phyloP scores from a whole-genome alignment of 1,284 basidiomycete species.

The Abortiporus biennis region DNA sequence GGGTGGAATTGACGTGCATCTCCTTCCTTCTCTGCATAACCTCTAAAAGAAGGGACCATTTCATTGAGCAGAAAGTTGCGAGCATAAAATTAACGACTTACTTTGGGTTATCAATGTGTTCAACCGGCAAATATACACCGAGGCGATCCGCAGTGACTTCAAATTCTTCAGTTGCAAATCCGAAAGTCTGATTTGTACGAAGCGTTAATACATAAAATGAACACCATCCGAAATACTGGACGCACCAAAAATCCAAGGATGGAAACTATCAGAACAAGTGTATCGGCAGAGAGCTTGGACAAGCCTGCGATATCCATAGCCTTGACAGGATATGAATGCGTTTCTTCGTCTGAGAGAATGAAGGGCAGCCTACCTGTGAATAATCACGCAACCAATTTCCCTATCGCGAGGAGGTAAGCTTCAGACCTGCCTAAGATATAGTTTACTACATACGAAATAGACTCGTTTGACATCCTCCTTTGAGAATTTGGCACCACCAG shows the following conservation, averaged over 20 bases:
- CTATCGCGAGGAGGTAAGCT: slow-evolving; percentile 22
- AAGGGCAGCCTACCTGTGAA: slow-evolving; percentile 38
- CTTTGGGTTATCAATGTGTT: slow-evolving; percentile 79
- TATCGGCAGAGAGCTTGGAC: slow-evolving; percentile 56
- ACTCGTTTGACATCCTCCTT: slow-evolving; percentile 57
- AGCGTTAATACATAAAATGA: not conserved
- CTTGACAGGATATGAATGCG: slow-evolving; percentile 39
- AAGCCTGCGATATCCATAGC: slow-evolving; percentile 78
- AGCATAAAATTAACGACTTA: slow-evolving; percentile 24
- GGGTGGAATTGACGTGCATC: slow-evolving; percentile 62
- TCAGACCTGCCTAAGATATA: not conserved
- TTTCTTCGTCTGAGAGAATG: slow-evolving; percentile 8
- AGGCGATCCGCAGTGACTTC: slow-evolving; percentile 78
- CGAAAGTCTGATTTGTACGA: slow-evolving; percentile 42
- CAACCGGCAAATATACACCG: slow-evolving; percentile 77
- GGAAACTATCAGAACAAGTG: slow-evolving; percentile 68
- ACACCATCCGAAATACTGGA: slow-evolving; percentile 4
- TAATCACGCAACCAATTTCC: slow-evolving; percentile 65
- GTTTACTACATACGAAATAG: slow-evolving; percentile 57
- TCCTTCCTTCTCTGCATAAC: slow-evolving; percentile 70
- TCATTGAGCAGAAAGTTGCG: slow-evolving; percentile 1
- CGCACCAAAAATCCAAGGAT: slow-evolving; percentile 67
- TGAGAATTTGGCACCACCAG: slow-evolving; percentile 52
- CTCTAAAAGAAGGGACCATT: slow-evolving; percentile 29
- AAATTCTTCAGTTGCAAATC: slow-evolving; percentile 72